Conservation (phyloP, 2,329 filamentous ascomycete species). For the Verticillium dahliae region DNA sequence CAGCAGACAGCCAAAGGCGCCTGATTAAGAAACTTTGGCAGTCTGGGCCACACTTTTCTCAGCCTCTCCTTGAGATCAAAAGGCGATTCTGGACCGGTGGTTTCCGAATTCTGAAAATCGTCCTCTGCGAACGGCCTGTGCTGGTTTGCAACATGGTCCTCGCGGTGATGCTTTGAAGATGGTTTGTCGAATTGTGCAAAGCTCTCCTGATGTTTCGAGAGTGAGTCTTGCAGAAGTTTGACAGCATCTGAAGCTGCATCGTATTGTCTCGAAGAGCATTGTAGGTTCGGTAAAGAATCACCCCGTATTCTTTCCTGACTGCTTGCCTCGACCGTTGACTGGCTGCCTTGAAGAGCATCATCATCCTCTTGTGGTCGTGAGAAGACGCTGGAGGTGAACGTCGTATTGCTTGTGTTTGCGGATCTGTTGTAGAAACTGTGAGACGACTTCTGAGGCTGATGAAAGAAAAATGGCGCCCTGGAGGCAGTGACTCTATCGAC, state of each 20-base stretch:
- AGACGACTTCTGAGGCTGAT: background rate
- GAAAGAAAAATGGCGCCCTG: background rate
- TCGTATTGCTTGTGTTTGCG: background rate
- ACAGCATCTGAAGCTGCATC: background rate
- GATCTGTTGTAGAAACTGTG: background rate
- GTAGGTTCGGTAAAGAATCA: background rate
- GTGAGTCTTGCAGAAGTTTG: background rate
- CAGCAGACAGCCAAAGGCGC: conserved; percentile 44
- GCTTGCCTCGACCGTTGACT: background rate
- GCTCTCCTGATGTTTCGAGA: background rate
- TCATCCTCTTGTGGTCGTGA: conserved; percentile 4
- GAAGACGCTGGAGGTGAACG: conserved; percentile 9
- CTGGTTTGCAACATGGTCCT: background rate
- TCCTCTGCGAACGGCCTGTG: background rate
- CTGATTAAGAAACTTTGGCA: conserved; percentile 20
- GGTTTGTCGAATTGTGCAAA: conserved; percentile 1
- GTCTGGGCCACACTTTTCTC: conserved; percentile 1
- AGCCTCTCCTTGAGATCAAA: background rate
- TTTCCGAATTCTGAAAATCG: background rate
- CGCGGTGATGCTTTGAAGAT: background rate
- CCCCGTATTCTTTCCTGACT: background rate
- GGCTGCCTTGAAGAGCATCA: background rate
- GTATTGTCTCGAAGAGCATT: background rate
- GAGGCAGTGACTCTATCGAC: background rate
- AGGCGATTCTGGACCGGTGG: background rate